Percentiles rank a stretch among this genome's conserved stretches.
These are phyloP conservation scores for Ophiostoma sp. DNA, from an alignment of 2,329 filamentous ascomycete species.

Conservation along the genomic window DNA sequence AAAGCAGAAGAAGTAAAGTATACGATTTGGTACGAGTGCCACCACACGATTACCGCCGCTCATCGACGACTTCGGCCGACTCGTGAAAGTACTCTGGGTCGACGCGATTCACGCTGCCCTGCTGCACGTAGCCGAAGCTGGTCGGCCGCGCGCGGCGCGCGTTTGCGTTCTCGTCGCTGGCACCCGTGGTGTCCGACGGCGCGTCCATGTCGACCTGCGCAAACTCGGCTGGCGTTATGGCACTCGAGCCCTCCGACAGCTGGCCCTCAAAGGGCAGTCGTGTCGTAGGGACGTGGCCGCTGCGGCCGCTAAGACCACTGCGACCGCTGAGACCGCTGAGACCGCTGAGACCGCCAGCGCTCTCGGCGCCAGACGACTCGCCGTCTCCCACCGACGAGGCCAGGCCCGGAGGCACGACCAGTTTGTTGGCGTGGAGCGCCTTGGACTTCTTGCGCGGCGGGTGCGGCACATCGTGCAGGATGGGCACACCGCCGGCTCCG, in stretches of 20 bases:
- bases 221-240: conserved; percentile 41
- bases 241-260: conserved; percentile 41
- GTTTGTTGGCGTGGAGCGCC: conserved; percentile 36
- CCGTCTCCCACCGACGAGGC: neutral
- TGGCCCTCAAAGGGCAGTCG: conserved; percentile 54
- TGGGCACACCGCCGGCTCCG: conserved; percentile 36
- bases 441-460: conserved; percentile 69
- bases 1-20: neutral
- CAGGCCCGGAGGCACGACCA: neutral
- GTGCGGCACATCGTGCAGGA: conserved; percentile 17
- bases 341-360: neutral
- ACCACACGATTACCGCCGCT: conserved; percentile 13
- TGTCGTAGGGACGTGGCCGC: neutral
- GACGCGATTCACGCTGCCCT: conserved; percentile 52
- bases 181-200: conserved; percentile 23
- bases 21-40: neutral
- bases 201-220: conserved; percentile 37
- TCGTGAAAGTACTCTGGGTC: conserved; percentile 47
- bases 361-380: conserved; percentile 2
- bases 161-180: neutral
- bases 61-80: conserved; percentile 51
- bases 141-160: conserved; percentile 44
- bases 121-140: conserved; percentile 52
- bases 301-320: neutral
- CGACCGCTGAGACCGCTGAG: neutral